Conservation (phyloP, 225 moss, liverwort and hornwort genomes). For the Straminergon stramineum region DNA sequence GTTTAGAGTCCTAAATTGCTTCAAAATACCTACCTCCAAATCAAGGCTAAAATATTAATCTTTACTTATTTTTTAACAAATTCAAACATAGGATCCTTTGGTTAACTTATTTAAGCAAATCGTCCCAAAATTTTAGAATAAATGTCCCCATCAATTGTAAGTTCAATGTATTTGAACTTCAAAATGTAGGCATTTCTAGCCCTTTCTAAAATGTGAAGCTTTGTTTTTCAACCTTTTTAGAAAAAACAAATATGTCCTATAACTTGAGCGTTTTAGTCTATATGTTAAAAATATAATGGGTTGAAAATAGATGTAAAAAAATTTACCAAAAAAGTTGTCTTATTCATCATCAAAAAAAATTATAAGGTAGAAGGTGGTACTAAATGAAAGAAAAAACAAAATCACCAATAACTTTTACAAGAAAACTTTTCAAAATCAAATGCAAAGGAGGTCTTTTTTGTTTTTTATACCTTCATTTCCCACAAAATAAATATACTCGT, state of each 20-base stretch:
- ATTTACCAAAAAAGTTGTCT: no score
- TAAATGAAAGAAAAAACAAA: neutral
- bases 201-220: neutral
- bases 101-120: neutral
- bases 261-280: no score
- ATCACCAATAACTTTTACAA: neutral
- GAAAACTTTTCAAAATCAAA: neutral
- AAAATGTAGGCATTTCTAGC: neutral
- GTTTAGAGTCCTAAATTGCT: neutral
- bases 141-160: neutral
- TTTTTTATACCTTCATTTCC: no score
- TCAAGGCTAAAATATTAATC: neutral
- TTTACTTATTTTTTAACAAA: neutral
- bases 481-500: rapidly evolving
- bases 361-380: rapidly evolving
- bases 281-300: neutral
- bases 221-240: neutral
- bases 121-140: rapidly evolving
- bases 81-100: rapidly evolving
- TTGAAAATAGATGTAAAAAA: neutral
- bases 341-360: neutral
- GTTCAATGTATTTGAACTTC: no score
- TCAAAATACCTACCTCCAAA: neutral
- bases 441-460: neutral
- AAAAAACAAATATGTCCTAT: no score